Evolutionary conservation across 169 alveolate species (phyloP).

Genomic region (Plasmodium chabaudi): DNA sequence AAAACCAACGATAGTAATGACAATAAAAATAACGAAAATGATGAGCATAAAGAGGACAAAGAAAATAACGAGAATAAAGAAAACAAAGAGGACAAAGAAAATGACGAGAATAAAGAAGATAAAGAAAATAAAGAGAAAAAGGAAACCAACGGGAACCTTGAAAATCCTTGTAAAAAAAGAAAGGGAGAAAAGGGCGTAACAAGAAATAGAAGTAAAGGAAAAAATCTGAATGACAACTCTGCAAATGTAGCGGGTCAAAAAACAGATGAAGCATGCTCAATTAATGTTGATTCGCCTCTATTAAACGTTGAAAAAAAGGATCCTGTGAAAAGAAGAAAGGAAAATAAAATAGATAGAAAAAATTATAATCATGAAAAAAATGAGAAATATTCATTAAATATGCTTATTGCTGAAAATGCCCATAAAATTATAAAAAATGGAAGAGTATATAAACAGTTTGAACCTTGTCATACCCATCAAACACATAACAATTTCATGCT

Average conservation of each 20-base stretch:
- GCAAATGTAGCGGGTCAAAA: neutral
- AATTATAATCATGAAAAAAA: conserved; percentile 42
- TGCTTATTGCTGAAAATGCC: conserved; percentile 72
- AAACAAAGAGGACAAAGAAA: conserved; percentile 3
- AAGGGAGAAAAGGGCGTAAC: neutral
- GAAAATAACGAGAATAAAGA: neutral
- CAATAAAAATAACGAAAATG: neutral
- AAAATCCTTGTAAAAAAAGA: conserved; percentile 9
- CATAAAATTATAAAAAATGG: conserved; percentile 76
- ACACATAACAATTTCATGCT: conserved; percentile 80
- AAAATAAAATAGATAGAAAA: conserved; percentile 37
- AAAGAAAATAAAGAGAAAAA: neutral
- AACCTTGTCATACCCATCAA: conserved; percentile 39
- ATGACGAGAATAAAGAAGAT: conserved; percentile 2
- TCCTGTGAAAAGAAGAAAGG: conserved; percentile 32
- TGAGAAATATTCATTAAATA: conserved; percentile 55
- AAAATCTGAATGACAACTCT: conserved; percentile 3
- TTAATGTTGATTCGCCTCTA: conserved; percentile 19
- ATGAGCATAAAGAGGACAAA: conserved; percentile 16
- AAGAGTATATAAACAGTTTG: conserved; percentile 32
- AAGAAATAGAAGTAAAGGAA: conserved; percentile 3
- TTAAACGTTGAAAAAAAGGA: conserved; percentile 44
- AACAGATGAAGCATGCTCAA: conserved; percentile 25
- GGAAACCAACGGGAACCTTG: neutral
- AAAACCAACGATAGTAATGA: conserved; percentile 1